Evolutionary conservation across 2,329 filamentous ascomycete species (phyloP), one percentile per base, ranked within the genome.

Genomic region (Colletotrichum chrysophilum): DNA sequence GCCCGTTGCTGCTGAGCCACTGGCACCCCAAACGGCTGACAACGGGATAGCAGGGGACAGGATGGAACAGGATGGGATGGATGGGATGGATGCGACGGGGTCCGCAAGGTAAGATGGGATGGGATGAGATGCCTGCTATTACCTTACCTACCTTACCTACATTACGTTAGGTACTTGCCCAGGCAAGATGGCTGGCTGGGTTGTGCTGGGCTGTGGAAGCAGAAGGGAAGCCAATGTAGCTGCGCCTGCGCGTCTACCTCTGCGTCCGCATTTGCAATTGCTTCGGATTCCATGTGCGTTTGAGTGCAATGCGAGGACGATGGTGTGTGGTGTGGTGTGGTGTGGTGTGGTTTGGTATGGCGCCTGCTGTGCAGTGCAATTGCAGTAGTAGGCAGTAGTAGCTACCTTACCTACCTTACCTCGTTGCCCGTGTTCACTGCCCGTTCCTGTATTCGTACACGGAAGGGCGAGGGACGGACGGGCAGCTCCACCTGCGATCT

Each of bases 401-500:
- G 38, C 10, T 52, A 52, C n/a, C 8, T 43, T 43, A n/a, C 18
- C 43, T 52, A 52, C n/a, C 43, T 21, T 52, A 52, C n/a, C 43
- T 52, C 18, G 43, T 52, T 52, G 43, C 43, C 43, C 43, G 43
- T 52, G 43, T 52, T 52, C 43, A 21, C 43, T 52, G n/a, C 43
- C 43, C 43, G 38, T 48, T 48, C 38, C 18, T 48, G 55, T 58
- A 28, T 28, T 28, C 26, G 26, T 28, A 24, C 55, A 14, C 9
- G 52, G 21, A 28, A 26, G 62, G 36, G 48, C 30, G 26, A 48
- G 30, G 48, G n/a, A 58, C 21, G 65, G 58, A 60, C 16, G 65
- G 58, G 24, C 55, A 60, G 52, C 52, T 67, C 73, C 73, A 74
- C 69, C 16, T 65, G 24, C 43, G 36, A 74, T 70, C 66, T 74